phyloP scores from a whole-genome alignment of 2,329 filamentous ascomycete species.

The Diaporthe amygdali region DNA sequence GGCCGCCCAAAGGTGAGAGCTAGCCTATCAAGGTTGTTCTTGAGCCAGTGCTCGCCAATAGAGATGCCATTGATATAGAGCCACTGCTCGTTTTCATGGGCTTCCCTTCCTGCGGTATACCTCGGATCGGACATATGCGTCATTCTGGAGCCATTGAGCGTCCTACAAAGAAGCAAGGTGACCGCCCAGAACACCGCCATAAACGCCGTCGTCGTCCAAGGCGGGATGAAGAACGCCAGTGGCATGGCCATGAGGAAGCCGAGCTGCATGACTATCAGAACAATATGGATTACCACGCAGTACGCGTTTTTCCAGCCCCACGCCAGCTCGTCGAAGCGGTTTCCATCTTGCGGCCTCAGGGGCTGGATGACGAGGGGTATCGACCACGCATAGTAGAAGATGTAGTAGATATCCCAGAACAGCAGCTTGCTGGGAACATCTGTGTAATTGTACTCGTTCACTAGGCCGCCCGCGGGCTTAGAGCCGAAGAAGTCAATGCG shows the following conservation, averaged over 20 bases:
- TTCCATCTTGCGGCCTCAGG: conserved; percentile 54
- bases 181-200: conserved; percentile 50
- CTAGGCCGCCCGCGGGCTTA: conserved; percentile 59
- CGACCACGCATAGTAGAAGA: conserved; percentile 59
- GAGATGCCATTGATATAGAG: conserved; percentile 80
- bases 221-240: conserved; percentile 49
- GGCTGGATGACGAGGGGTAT: conserved; percentile 67
- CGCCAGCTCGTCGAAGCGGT: conserved; percentile 68
- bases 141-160: conserved; percentile 56
- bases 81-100: conserved; percentile 67
- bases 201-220: conserved; percentile 50
- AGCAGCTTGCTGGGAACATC: conserved; percentile 58
- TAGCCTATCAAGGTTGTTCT: conserved; percentile 73
- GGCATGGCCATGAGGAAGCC: conserved; percentile 61
- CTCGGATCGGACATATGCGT: conserved; percentile 59
- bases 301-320: conserved; percentile 60
- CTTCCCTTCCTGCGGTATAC: conserved; percentile 56
- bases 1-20: conserved; percentile 75
- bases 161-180: conserved; percentile 56
- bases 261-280: conserved; percentile 64
- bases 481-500: conserved; percentile 57
- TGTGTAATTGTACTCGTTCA: conserved; percentile 67
- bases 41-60: conserved; percentile 68
- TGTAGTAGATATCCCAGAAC: conserved; percentile 56
- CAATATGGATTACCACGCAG: conserved; percentile 61